Evolutionary conservation across 208 protist genomes (phyloP), one percentile per base, ranked within the genome.

Genomic region (Wallacemonas rigidus): DNA sequence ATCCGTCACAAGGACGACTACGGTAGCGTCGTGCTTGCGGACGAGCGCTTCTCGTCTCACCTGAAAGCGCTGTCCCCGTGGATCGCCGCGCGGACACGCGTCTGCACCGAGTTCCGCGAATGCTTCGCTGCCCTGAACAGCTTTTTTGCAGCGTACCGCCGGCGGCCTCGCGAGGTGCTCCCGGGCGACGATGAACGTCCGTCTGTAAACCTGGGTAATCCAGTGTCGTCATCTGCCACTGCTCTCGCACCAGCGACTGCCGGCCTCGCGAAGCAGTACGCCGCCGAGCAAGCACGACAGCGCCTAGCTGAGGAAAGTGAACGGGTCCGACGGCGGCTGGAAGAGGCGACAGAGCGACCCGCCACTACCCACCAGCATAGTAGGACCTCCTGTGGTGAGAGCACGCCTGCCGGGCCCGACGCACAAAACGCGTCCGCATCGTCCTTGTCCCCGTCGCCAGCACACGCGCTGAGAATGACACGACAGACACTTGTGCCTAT

Each of bases 1-100:
- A 99, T 99, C 74, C 91, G 98, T 1, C 98, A 99, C 78, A 89
- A 90, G 72, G 76, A 96, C 55, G 98, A 99, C 82, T 99, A 97
- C 78, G 98, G 98, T 44, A 92, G 89, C 50, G 89, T 99, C 60
- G 71, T 99, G 3, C 82, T 99, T n/a, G 78, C 80, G 39, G 98
- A 99, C 71, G 95, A 98, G 79, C 89, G 97, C n/a, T 99, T 93
- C 41, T 61, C 79, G 26, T 65, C 77, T 60, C 58, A 68, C 6
- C 36, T 79, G 17, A 67, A 35, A 1, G 53, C 45, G 48, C 69
- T 97, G 3, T 88, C 90, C 14, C 82, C 86, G 48, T 97, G 92
- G 90, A 80, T 97, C 41, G 79, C 71, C 35, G 53, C 39, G 53
- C 67, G 81, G 36, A 87, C 80, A 26, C 17, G 44, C 2, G 72